Evolutionary conservation across 148 eudicot genomes (phyloP).

Genomic region (Nepenthes mirabilis): DNA sequence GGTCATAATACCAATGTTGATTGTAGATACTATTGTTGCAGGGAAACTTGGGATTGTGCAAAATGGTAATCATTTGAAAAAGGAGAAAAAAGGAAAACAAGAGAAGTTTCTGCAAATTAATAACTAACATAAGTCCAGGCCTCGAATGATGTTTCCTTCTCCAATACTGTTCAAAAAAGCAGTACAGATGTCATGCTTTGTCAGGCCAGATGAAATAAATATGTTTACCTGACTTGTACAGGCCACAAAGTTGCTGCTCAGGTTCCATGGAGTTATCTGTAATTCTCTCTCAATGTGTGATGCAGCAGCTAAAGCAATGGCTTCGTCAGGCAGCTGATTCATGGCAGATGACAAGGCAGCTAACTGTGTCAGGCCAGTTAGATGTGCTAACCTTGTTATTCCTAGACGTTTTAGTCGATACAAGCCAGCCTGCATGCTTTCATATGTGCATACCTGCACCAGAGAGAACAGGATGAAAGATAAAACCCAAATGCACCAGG

Average conservation of each 20-base stretch:
- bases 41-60: too few relatives aligned
- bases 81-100: too few relatives aligned
- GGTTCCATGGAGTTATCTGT: conserved; percentile 96
- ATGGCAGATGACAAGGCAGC: conserved; percentile 67
- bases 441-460: conserved; percentile 74
- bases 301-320: conserved; percentile 92
- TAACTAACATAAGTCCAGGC: too few relatives aligned
- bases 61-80: too few relatives aligned
- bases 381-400: conserved; percentile 55
- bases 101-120: too few relatives aligned
- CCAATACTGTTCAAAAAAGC: not conserved
- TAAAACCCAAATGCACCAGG: too few relatives aligned
- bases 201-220: not conserved
- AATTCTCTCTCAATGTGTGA: conserved; percentile 97
- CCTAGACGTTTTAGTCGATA: conserved; percentile 88
- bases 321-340: conserved; percentile 97
- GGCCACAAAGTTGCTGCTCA: conserved; percentile 90
- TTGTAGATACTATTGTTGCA: too few relatives aligned
- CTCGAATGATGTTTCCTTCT: too few relatives aligned
- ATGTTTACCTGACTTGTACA: conserved; percentile 76
- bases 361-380: conserved; percentile 39
- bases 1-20: too few relatives aligned
- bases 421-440: conserved; percentile 93
- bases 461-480: not conserved
- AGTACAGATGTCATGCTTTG: not conserved